Base-by-base conservation (phyloP, 306 rosid species). In the Inga laurina region DNA sequence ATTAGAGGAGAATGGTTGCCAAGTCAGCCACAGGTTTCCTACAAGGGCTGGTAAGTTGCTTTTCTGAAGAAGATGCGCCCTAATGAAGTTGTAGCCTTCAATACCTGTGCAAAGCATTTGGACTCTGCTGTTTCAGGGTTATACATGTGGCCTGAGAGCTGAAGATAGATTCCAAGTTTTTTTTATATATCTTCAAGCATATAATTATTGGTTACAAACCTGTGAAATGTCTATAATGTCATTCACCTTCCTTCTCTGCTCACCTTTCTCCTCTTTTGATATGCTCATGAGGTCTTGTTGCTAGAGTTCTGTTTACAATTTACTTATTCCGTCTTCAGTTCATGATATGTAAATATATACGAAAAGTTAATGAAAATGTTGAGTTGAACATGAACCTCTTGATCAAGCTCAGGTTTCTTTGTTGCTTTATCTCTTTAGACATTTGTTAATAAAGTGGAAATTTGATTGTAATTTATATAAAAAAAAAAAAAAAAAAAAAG, bases 1-100 rank as follows among this genome's bases (percentile, higher is more conserved):
- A 75, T 35, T 85, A 87, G 79, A 79, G 12, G 79, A 79, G 39
- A 72, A 72, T 48, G 22, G 78, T 56, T 30, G n/a, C 46, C 51
- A 2, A 32, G 43, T 71, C 72, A 27, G 39, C 77, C 34, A 54
- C n/a, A 43, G 27, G 45, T 65, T 57, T 10, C 43, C 62, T 15
- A 30, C 14, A n/a, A 64, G 34, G 74, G 7, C n/a, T 16, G 32
- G 61, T 16, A 64, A 39, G 32, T 64, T 46, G 74, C 59, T 45
- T 46, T 45, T 35, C 16, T 66, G 75, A 71, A 70, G 45, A 77
- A 41, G 57, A n/a, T 61, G 16, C 65, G 48, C 52, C 39, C 76
- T 54, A 57, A n/a, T 41, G 72, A 72, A 71, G 37, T 77, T 72
- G 73, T 84, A 22, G 75, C 74, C 73, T 78, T 82, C 35, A 59